A percentile compares a stretch with the other conserved stretches of the same genome.
These are phyloP conservation scores for Tuber calosporum DNA, from an alignment of 495 filamentous ascomycete species.

Conservation along the genomic window DNA sequence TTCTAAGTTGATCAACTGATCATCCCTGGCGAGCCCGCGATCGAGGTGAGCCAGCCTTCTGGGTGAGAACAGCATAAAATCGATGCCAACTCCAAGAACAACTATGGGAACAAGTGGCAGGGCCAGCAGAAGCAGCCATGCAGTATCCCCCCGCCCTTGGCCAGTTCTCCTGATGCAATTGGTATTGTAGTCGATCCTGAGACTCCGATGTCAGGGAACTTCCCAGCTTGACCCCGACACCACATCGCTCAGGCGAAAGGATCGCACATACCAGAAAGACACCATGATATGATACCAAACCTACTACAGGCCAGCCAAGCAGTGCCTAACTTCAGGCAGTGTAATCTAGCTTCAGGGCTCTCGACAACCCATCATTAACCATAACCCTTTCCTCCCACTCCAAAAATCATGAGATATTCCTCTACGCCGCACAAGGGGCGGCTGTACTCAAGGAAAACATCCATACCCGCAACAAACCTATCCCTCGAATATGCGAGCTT, in stretches of 20 bases:
- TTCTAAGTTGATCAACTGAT: conserved; percentile 64
- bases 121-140: conserved; percentile 62
- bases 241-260: neutral
- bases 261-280: conserved; percentile 56
- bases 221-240: neutral
- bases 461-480: conserved; percentile 71
- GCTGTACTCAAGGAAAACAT: conserved; percentile 61
- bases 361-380: neutral
- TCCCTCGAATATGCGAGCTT: conserved; percentile 59
- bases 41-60: conserved; percentile 70
- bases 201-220: conserved; percentile 6
- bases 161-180: conserved; percentile 72
- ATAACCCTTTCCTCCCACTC: neutral
- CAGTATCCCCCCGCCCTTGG: conserved; percentile 55
- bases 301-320: conserved; percentile 70
- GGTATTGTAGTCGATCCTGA: conserved; percentile 52
- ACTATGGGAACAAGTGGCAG: conserved; percentile 57
- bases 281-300: conserved; percentile 76
- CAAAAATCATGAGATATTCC: conserved; percentile 41
- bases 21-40: conserved; percentile 53
- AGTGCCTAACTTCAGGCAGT: conserved; percentile 58
- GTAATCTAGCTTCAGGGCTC: conserved; percentile 36
- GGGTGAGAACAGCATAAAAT: conserved; percentile 76
- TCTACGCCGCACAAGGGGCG: conserved; percentile 63
- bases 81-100: conserved; percentile 60